These are phyloP conservation scores for Thermothelomyces thermophilus DNA, from an alignment of 2,329 filamentous ascomycete genomes.

Conservation along the genomic window DNA sequence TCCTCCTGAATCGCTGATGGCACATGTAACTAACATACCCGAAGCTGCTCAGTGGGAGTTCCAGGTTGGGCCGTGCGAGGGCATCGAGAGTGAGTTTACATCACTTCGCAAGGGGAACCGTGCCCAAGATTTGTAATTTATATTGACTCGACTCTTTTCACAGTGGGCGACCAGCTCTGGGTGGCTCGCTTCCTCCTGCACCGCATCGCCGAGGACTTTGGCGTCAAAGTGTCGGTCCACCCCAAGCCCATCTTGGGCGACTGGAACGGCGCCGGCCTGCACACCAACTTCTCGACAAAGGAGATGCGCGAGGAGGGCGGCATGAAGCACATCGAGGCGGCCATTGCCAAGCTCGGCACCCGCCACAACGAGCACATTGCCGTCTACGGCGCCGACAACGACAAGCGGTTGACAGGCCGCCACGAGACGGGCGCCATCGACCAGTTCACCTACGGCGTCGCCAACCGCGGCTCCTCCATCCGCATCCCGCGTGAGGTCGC, in stretches of 20 bases:
- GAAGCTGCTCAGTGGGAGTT: slow-evolving; percentile 88
- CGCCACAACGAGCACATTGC: slow-evolving; percentile 79
- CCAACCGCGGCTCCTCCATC: slow-evolving; percentile 91
- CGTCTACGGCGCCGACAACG: slow-evolving; percentile 93
- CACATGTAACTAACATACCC: background rate
- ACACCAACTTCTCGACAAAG: slow-evolving; percentile 88
- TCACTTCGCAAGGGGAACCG: background rate
- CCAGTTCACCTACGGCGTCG: slow-evolving; percentile 87
- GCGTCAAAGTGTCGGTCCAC: slow-evolving; percentile 87
- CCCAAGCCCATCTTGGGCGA: slow-evolving; percentile 92
- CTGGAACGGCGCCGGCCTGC: slow-evolving; percentile 95
- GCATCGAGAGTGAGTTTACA: slow-evolving; percentile 68
- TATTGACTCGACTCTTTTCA: background rate
- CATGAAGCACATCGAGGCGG: slow-evolving; percentile 88
- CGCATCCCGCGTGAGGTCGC: slow-evolving; percentile 66
- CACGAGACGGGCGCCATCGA: slow-evolving; percentile 97
- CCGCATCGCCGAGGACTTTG: slow-evolving; percentile 84
- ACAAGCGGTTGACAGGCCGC: slow-evolving; percentile 81
- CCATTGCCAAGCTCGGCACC: slow-evolving; percentile 74
- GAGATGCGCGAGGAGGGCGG: slow-evolving; percentile 86
- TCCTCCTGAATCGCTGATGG: background rate
- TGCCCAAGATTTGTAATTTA: slow-evolving; percentile 34
- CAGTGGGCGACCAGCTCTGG: slow-evolving; percentile 96
- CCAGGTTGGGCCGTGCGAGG: slow-evolving; percentile 84
- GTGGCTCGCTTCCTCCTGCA: slow-evolving; percentile 81